Conservation (phyloP, 139 green algal species). For the Volvox reticuliferus region DNA sequence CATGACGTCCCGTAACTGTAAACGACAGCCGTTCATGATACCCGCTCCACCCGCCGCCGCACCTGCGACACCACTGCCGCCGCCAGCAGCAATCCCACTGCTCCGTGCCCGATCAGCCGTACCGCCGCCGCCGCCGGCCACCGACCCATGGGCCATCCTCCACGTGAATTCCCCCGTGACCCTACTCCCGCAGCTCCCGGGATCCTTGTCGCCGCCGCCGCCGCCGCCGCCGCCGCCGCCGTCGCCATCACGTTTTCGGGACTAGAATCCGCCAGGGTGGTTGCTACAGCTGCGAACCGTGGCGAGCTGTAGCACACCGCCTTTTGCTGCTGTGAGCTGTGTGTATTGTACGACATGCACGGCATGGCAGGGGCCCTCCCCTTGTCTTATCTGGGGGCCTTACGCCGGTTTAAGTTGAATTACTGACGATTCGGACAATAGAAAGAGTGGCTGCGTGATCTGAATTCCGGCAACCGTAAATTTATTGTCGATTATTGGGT, state of each 20-base stretch:
- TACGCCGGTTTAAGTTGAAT: no score
- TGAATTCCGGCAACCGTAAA: no score
- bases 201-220: no score
- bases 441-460: no score
- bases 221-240: no score
- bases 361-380: no score
- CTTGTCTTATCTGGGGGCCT: no score
- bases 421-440: no score
- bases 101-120: background rate
- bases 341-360: background rate
- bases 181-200: no score
- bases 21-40: background rate
- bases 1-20: no score
- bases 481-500: no score
- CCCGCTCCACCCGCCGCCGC: background rate
- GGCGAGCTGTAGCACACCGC: background rate
- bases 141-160: background rate
- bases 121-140: background rate
- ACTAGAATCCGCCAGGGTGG: background rate
- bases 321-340: background rate
- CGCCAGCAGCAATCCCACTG: background rate
- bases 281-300: background rate
- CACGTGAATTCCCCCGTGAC: background rate
- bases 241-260: background rate
- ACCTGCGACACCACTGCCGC: background rate